Percentiles rank a stretch among this genome's conserved stretches.
These are phyloP conservation scores for Halophytophthora polymorphica DNA, from an alignment of 352 stramenopile species.

Conservation along the genomic window DNA sequence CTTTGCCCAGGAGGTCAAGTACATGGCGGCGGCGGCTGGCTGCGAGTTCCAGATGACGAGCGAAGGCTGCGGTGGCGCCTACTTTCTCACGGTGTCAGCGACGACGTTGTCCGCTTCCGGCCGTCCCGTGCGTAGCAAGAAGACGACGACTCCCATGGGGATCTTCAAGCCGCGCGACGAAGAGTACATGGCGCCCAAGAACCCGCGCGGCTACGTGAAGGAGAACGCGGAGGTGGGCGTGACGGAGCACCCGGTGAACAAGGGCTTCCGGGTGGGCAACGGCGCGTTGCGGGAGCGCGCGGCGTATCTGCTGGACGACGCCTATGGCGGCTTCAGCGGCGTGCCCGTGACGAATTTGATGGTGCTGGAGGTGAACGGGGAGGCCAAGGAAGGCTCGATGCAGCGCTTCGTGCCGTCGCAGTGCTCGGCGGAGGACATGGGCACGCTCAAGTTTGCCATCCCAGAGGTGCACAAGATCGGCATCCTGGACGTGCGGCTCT, in stretches of 20 bases:
- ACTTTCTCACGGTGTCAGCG: slow-evolving; percentile 38
- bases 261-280: slow-evolving; percentile 85
- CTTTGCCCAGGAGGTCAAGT: slow-evolving; percentile 46
- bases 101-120: not conserved
- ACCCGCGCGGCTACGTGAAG: slow-evolving; percentile 94
- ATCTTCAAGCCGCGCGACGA: slow-evolving; percentile 99
- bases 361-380: slow-evolving; percentile 51
- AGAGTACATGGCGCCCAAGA: slow-evolving; percentile 98
- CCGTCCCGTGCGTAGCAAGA: slow-evolving; percentile 13
- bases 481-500: slow-evolving; percentile 85
- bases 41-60: slow-evolving; percentile 63
- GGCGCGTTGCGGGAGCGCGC: slow-evolving; percentile 80
- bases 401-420: slow-evolving; percentile 81
- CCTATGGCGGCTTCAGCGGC: slow-evolving; percentile 78
- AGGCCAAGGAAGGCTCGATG: slow-evolving; percentile 83
- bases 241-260: slow-evolving; percentile 81
- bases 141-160: slow-evolving; percentile 39
- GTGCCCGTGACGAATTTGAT: slow-evolving; percentile 83
- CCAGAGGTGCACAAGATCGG: slow-evolving; percentile 88
- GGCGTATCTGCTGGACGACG: slow-evolving; percentile 77
- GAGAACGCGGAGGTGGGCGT: slow-evolving; percentile 74
- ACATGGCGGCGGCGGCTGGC: slow-evolving; percentile 23
- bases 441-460: slow-evolving; percentile 81
- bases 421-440: slow-evolving; percentile 86
- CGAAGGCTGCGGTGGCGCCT: slow-evolving; percentile 78